Base-by-base conservation (phyloP, 805 yeast genomes). In the Zygosaccharomyces siamensis region DNA sequence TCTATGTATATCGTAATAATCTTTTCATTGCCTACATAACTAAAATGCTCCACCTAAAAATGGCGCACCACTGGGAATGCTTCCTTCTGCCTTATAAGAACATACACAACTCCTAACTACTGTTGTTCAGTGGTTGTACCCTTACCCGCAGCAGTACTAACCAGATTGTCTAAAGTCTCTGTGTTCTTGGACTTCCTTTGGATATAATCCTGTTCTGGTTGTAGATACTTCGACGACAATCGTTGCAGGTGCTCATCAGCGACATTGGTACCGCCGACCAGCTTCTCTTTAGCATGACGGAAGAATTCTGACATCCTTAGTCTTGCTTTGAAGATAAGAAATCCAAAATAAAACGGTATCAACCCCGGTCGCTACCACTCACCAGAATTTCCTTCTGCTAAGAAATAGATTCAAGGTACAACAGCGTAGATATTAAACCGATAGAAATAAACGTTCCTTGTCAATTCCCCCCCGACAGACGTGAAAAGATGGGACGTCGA, bases 271-370 rank as follows among this genome's bases (percentile, higher is more conserved):
- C 56, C 57, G n/a, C 61, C 64, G 10, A 49, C 46, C 16, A 60
- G 51, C 47, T 54, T 60, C 21, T 56, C 58, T 47, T 55, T 58
- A 16, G 61, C 61, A 28, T 51, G 55, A 36, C 50, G 52, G 20
- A 59, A 52, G 48, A 61, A 49, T 16, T 53, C 58, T 27, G 58
- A 43, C 55, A 51, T 51, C 21, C 23, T 37, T 10, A n/a, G n/a
- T 24, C 32, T 11, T 14, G 18, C 11, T 7, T 27, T 18, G 8
- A 14, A 32, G 35, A 14, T n/a, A 23, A 31, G 35, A 26, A 23
- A 23, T 18, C 24, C 32, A 37, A 18, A 23, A 23, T 23, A 36
- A 30, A 31, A 39, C 20, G 31, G 42, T 26, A 30, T 28, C 42
- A 4, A 28, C 28, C 28, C 23, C 31, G 12, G 20, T 24, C 20